Evolutionary conservation across 2,329 filamentous ascomycete genomes (phyloP).

Genomic region (Westerdykella aurantiaca): DNA sequence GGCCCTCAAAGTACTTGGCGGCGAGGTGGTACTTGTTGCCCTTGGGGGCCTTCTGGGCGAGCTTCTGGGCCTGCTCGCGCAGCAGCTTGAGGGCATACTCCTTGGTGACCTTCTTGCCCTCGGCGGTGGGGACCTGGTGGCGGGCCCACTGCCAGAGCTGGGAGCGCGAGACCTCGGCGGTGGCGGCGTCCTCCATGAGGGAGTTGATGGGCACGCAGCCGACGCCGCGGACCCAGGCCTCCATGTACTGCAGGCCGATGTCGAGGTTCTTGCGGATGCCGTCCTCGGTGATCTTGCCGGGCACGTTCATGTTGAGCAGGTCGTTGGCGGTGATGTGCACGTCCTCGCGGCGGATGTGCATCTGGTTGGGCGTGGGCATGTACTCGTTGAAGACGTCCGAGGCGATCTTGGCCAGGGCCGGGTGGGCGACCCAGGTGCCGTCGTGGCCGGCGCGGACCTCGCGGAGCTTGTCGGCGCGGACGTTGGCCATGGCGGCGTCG

Average conservation of each 20-base stretch:
- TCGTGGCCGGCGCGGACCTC: slow-evolving; percentile 95
- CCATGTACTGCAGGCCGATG: slow-evolving; percentile 97
- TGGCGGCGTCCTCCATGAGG: slow-evolving; percentile 97
- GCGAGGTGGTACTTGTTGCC: slow-evolving; percentile 91
- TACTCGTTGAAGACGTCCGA: slow-evolving; percentile 93
- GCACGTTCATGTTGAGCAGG: slow-evolving; percentile 96
- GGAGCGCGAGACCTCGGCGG: slow-evolving; percentile 87
- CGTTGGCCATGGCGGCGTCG: slow-evolving; percentile 87
- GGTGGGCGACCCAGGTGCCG: slow-evolving; percentile 96
- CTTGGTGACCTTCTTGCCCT: slow-evolving; percentile 92
- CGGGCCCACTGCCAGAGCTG: slow-evolving; percentile 97
- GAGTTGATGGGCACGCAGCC: slow-evolving; percentile 98
- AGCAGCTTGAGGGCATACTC: slow-evolving; percentile 80
- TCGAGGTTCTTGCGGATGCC: slow-evolving; percentile 97
- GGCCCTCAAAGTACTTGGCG: slow-evolving; percentile 83
- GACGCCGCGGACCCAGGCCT: slow-evolving; percentile 91
- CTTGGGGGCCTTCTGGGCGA: slow-evolving; percentile 68
- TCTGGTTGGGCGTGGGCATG: slow-evolving; percentile 98
- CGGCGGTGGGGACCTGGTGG: slow-evolving; percentile 66
- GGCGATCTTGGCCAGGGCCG: slow-evolving; percentile 81
- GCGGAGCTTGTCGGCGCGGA: slow-evolving; percentile 91
- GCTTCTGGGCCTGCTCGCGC: slow-evolving; percentile 73
- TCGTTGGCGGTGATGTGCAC: slow-evolving; percentile 82
- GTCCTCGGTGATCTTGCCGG: slow-evolving; percentile 83
- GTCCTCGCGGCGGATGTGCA: slow-evolving; percentile 85